Percentiles rank a stretch among this genome's conserved stretches.
phyloP scores from a whole-genome alignment of 768 basidiomycete genomes.

The Russula virescens region DNA sequence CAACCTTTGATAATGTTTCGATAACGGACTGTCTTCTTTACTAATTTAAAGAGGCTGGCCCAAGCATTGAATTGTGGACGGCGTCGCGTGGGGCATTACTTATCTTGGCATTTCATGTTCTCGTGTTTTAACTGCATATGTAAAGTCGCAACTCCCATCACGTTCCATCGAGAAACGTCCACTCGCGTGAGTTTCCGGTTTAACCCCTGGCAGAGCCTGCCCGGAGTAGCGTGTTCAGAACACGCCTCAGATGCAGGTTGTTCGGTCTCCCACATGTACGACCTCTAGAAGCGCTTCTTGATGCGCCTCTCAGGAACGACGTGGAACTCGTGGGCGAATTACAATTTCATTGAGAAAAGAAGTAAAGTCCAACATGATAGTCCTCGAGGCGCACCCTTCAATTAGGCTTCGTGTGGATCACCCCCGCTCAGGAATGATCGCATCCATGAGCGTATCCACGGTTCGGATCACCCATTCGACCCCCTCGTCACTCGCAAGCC shows the following conservation, averaged over 20 bases:
- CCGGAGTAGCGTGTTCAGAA: constrained; percentile 20
- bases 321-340: constrained; percentile 1
- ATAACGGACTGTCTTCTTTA: constrained; percentile 14
- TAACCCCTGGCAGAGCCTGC: constrained; percentile 16
- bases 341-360: constrained; percentile 11
- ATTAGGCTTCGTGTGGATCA: constrained; percentile 44
- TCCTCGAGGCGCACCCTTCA: constrained; percentile 37
- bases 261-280: constrained; percentile 14
- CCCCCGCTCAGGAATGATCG: constrained; percentile 40
- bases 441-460: constrained; percentile 75
- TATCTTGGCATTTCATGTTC: constrained; percentile 24
- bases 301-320: constrained; percentile 15
- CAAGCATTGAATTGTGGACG: constrained; percentile 18
- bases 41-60: constrained; percentile 22
- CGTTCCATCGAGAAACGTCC: constrained; percentile 21
- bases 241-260: constrained; percentile 12
- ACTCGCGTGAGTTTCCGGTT: constrained; percentile 14
- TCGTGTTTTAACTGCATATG: constrained; percentile 22
- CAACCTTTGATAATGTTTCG: constrained; percentile 30
- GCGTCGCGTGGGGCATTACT: constrained; percentile 20
- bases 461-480: constrained; percentile 84
- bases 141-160: constrained; percentile 16
- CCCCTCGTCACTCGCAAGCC: constrained; percentile 81
- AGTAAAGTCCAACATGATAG: constrained; percentile 1
- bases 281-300: constrained; percentile 10